Conservation (phyloP, 495 filamentous ascomycete genomes). For the Penicillium bovifimosum region DNA sequence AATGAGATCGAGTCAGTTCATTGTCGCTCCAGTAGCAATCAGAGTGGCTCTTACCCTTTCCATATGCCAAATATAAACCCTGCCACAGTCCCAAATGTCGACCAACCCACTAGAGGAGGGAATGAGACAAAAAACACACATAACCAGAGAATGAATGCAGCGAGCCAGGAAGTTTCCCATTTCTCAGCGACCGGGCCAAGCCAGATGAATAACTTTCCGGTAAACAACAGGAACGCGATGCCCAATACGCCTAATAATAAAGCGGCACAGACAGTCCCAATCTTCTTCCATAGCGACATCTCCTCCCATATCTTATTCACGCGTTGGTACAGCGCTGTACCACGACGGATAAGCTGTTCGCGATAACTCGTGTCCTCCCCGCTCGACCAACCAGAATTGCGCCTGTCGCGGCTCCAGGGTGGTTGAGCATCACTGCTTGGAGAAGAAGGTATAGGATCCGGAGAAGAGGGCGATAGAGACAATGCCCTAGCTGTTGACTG, state of each 20-base stretch:
- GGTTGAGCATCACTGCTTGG: slow-evolving; percentile 35
- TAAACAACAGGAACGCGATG: slow-evolving; percentile 68
- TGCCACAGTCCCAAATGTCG: slow-evolving; percentile 73
- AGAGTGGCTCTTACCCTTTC: slow-evolving; percentile 52
- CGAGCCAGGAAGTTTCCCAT: slow-evolving; percentile 64
- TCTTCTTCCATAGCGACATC: slow-evolving; percentile 57
- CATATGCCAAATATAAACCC: slow-evolving; percentile 96
- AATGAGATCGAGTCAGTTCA: slow-evolving; percentile 1
- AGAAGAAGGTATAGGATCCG: slow-evolving; percentile 31
- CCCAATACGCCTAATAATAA: slow-evolving; percentile 47
- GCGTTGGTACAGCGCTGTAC: slow-evolving; percentile 21
- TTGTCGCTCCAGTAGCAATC: background rate
- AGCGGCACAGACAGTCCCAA: slow-evolving; percentile 47
- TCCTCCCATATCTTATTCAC: slow-evolving; percentile 39
- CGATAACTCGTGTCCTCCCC: slow-evolving; percentile 30
- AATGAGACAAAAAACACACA: slow-evolving; percentile 75
- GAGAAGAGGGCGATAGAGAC: slow-evolving; percentile 52
- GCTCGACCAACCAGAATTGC: slow-evolving; percentile 27
- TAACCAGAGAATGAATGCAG: slow-evolving; percentile 75
- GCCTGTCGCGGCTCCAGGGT: slow-evolving; percentile 38
- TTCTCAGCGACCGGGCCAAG: slow-evolving; percentile 62
- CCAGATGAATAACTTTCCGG: slow-evolving; percentile 67
- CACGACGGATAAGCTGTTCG: slow-evolving; percentile 42
- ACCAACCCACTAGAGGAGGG: slow-evolving; percentile 88
- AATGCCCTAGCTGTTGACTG: slow-evolving; percentile 59